These are phyloP conservation scores for Glutinoglossum americanum DNA, from an alignment of 495 filamentous ascomycete genomes.

Conservation along the genomic window DNA sequence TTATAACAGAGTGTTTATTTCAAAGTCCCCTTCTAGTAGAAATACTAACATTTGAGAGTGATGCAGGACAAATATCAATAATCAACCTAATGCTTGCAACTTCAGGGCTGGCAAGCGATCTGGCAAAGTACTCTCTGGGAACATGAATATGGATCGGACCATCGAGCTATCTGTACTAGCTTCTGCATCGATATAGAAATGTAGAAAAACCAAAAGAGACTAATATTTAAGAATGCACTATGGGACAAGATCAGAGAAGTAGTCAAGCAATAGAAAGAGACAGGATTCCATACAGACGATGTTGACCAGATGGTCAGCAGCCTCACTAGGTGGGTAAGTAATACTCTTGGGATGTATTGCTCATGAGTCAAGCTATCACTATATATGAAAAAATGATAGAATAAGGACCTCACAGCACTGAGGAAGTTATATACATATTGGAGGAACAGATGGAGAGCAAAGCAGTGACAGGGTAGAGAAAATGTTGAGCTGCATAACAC, in stretches of 20 bases:
- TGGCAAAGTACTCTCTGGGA: constrained; percentile 12
- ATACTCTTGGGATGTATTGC: constrained; percentile 2
- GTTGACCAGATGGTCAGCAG: not conserved
- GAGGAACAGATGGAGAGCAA: constrained; percentile 5
- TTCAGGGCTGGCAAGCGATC: constrained; percentile 7
- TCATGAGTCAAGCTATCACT: constrained; percentile 6
- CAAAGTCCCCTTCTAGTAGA: constrained; percentile 16
- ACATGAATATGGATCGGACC: constrained; percentile 18
- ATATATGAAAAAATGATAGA: constrained; percentile 10
- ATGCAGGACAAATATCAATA: constrained; percentile 13
- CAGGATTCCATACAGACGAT: not conserved
- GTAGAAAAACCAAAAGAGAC: constrained; percentile 7
- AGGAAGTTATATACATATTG: constrained; percentile 8
- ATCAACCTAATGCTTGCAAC: constrained; percentile 16
- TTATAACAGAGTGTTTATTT: constrained; percentile 16
- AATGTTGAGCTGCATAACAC: not conserved
- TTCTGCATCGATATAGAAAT: constrained; percentile 9
- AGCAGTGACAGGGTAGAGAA: constrained; percentile 1
- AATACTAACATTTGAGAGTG: constrained; percentile 13
- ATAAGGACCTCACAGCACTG: constrained; percentile 6
- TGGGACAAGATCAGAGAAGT: constrained; percentile 8
- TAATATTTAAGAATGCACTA: constrained; percentile 15
- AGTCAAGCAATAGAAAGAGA: not conserved
- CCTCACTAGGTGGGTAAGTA: not conserved
- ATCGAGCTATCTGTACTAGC: constrained; percentile 15